Evolutionary conservation across 768 basidiomycete genomes (phyloP).

Genomic region (Mycena galopus): DNA sequence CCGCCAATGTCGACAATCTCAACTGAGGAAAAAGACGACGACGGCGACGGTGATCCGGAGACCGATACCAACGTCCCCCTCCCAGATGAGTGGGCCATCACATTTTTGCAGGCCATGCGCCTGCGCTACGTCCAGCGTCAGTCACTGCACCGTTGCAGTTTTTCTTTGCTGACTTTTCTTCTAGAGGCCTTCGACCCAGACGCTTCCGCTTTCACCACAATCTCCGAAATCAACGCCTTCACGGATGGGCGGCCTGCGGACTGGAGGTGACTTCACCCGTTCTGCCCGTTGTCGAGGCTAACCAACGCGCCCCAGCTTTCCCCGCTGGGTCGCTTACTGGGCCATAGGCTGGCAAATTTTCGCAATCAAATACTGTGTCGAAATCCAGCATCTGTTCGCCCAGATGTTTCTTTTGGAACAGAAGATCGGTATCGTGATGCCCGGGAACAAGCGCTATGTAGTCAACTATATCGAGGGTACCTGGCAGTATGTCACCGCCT

Average conservation of each 20-base stretch:
- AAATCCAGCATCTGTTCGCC: slow-evolving; percentile 20
- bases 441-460: slow-evolving; percentile 36
- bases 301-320: too few relatives aligned
- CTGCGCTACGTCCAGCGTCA: slow-evolving; percentile 20
- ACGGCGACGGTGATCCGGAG: slow-evolving; percentile 26
- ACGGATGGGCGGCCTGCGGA: slow-evolving; percentile 16
- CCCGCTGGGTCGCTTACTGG: slow-evolving; percentile 26
- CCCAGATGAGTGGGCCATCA: background rate
- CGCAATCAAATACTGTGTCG: slow-evolving; percentile 21
- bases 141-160: background rate
- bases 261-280: slow-evolving; percentile 20
- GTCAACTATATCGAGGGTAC: slow-evolving; percentile 14
- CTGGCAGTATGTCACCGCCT: slow-evolving; percentile 12
- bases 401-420: slow-evolving; percentile 14
- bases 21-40: slow-evolving; percentile 38
- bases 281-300: too few relatives aligned
- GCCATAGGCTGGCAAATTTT: slow-evolving; percentile 24
- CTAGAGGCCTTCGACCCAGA: slow-evolving; percentile 19
- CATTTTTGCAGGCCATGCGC: slow-evolving; percentile 18
- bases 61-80: background rate
- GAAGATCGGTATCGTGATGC: slow-evolving; percentile 14
- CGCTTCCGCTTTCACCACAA: slow-evolving; percentile 24
- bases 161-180: background rate
- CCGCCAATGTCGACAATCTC: slow-evolving; percentile 13
- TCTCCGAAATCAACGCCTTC: slow-evolving; percentile 24